Evolutionary conservation across 352 stramenopile species (phyloP).

Genomic region (Phytophthora tentaculata): DNA sequence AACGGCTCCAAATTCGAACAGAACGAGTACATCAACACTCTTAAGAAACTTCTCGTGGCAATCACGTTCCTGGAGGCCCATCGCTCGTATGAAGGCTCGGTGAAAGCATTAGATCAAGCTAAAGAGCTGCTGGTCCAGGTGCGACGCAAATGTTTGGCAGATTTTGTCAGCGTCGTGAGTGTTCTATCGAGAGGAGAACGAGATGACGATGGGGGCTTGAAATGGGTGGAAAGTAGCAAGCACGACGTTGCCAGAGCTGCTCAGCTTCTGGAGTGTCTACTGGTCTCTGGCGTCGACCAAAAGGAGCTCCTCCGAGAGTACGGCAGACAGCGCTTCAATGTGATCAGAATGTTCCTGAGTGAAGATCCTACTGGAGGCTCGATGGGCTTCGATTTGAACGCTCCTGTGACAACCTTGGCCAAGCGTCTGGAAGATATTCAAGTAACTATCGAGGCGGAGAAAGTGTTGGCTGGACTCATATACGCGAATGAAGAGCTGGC

Average conservation of each 20-base stretch:
- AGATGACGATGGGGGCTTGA: conserved; percentile 24
- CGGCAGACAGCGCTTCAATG: conserved; percentile 70
- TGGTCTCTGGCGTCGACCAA: conserved; percentile 61
- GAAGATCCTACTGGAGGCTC: conserved; percentile 37
- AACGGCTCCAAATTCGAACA: conserved; percentile 80
- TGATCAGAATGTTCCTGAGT: conserved; percentile 59
- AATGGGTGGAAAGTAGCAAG: conserved; percentile 57
- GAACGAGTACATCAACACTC: conserved; percentile 63
- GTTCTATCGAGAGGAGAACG: conserved; percentile 60
- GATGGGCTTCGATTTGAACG: conserved; percentile 45
- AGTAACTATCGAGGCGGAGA: conserved; percentile 64
- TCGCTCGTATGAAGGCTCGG: conserved; percentile 73
- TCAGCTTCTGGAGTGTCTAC: conserved; percentile 69
- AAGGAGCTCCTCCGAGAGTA: conserved; percentile 68
- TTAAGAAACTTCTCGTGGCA: conserved; percentile 71
- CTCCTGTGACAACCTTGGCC: conserved; percentile 43
- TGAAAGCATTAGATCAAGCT: conserved; percentile 72
- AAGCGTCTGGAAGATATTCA: conserved; percentile 56
- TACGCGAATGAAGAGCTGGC: conserved; percentile 70
- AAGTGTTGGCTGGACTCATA: conserved; percentile 50
- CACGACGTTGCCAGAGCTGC: conserved; percentile 56
- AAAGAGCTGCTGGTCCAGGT: conserved; percentile 67
- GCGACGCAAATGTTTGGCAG: conserved; percentile 65
- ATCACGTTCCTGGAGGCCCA: conserved; percentile 78
- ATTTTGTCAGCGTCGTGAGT: conserved; percentile 76